Evolutionary conservation across 352 stramenopile species (phyloP), one percentile per base, ranked within the genome.

Genomic region (Globisporangium echinulatum): DNA sequence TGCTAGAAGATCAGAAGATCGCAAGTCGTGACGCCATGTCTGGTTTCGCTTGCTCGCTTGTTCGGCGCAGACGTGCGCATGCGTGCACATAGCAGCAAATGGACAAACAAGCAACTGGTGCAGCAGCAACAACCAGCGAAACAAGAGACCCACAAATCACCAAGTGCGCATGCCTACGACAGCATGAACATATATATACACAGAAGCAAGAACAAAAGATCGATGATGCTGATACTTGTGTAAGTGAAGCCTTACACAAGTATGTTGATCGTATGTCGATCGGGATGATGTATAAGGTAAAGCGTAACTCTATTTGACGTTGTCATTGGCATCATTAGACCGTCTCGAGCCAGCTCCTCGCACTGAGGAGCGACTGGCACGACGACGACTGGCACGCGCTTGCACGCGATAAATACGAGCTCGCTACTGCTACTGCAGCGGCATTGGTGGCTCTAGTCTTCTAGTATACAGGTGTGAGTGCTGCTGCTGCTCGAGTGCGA

Each of bases 321-420:
- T 19, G 17, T 19, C 49, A n/a, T 33, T 19, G 49, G 17, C 25
- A 53, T 7, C 17, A 19, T 19, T 19, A 33, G 9, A 19, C 19
- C 49, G 42, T 13, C 42, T 46, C 25, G 25, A 19, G 25, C 33
- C 49, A 38, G 3, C 49, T 19, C 25, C 49, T 58, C 46, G 55
- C 19, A 40, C 47, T 33, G 38, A 53, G 49, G 49, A 8, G 4
- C 25, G 5, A n/a, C 11, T 19, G 49, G 11, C 49, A 11, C 14
- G 36, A 13, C 17, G 9, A 36, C 19, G 39, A 25, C 19, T 19
- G 49, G 17, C 17, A 19, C 17, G 17, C 49, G 38, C 47, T 49
- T 9, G 38, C 17, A 47, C 38, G 37, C 49, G 47, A 61, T 61
- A 61, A 61, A 55, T 61, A 61, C 56, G 40, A 52, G 52, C 38